Percentiles rank a stretch among this genome's conserved stretches.
phyloP scores from a whole-genome alignment of 179 eudicot species.

The Heliamphora pulchella region DNA sequence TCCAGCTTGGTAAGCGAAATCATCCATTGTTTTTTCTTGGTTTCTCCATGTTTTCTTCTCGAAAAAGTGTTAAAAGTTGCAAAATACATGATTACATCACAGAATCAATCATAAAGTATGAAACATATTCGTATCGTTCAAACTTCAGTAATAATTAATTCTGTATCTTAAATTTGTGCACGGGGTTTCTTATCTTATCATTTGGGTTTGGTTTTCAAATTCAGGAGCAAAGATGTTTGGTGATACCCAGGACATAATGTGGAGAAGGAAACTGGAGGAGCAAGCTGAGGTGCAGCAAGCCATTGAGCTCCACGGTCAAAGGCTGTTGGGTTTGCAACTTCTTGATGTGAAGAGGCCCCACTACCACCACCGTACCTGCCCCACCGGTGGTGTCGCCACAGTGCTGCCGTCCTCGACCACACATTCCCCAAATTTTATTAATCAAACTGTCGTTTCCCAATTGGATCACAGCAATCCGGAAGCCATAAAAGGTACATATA shows the following conservation, averaged over 20 bases:
- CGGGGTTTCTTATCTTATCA: too few relatives aligned
- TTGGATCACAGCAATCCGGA: too few relatives aligned
- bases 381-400: constrained; percentile 34
- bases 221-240: constrained; percentile 57
- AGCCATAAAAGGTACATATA: too few relatives aligned
- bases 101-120: too few relatives aligned
- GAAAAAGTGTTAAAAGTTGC: too few relatives aligned
- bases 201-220: too few relatives aligned
- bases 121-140: too few relatives aligned
- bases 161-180: too few relatives aligned
- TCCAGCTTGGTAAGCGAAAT: too few relatives aligned
- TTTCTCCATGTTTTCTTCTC: background rate
- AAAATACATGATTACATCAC: too few relatives aligned
- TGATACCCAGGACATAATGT: constrained; percentile 49
- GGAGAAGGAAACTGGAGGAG: constrained; percentile 65
- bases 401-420: constrained; percentile 22
- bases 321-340: constrained; percentile 71
- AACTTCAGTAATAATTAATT: too few relatives aligned
- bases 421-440: background rate
- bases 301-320: constrained; percentile 62
- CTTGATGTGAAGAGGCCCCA: constrained; percentile 55
- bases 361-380: constrained; percentile 20
- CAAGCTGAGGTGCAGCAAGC: constrained; percentile 70
- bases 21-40: background rate
- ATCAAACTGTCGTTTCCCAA: too few relatives aligned